Evolutionary conservation across 2,329 filamentous ascomycete species (phyloP).

Genomic region (Dothistroma septosporum): DNA sequence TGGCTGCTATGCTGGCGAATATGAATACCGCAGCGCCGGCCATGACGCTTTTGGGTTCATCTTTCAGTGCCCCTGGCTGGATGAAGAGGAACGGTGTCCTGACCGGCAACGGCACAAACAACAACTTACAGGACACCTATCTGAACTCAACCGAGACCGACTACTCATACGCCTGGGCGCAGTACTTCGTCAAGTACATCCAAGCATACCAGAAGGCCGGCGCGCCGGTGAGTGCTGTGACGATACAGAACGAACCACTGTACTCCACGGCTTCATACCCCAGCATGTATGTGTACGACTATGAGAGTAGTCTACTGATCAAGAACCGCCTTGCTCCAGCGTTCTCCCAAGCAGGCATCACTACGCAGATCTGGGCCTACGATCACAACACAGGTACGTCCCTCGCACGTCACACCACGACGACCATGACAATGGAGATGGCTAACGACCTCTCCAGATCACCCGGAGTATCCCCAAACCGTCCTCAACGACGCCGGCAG

Average conservation of each 20-base stretch:
- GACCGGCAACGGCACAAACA: slow-evolving; percentile 11
- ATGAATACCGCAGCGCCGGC: slow-evolving; percentile 14
- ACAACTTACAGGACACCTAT: slow-evolving; percentile 20
- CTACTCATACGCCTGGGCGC: slow-evolving; percentile 16
- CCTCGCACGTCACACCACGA: not conserved
- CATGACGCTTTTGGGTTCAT: slow-evolving; percentile 18
- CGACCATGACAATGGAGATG: not conserved
- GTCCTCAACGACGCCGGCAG: slow-evolving; percentile 15
- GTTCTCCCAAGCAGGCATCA: slow-evolving; percentile 12
- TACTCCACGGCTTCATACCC: slow-evolving; percentile 13
- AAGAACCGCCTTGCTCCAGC: slow-evolving; percentile 19
- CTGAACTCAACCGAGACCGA: slow-evolving; percentile 12
- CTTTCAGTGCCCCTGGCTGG: slow-evolving; percentile 23
- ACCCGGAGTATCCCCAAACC: slow-evolving; percentile 16
- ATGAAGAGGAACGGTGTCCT: slow-evolving; percentile 20
- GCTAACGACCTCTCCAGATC: slow-evolving; percentile 5
- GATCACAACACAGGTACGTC: slow-evolving; percentile 19
- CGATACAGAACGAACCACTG: slow-evolving; percentile 20
- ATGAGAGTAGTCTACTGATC: slow-evolving; percentile 16
- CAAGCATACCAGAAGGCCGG: slow-evolving; percentile 18
- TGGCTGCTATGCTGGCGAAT: slow-evolving; percentile 16
- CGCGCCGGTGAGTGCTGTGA: slow-evolving; percentile 19
- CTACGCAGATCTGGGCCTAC: slow-evolving; percentile 20
- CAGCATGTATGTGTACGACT: slow-evolving; percentile 21
- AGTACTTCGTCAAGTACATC: slow-evolving; percentile 17